A percentile compares a stretch with the other conserved stretches of the same genome.
phyloP scores from a whole-genome alignment of 352 stramenopile genomes.

The Poterioochromonas sp. region DNA sequence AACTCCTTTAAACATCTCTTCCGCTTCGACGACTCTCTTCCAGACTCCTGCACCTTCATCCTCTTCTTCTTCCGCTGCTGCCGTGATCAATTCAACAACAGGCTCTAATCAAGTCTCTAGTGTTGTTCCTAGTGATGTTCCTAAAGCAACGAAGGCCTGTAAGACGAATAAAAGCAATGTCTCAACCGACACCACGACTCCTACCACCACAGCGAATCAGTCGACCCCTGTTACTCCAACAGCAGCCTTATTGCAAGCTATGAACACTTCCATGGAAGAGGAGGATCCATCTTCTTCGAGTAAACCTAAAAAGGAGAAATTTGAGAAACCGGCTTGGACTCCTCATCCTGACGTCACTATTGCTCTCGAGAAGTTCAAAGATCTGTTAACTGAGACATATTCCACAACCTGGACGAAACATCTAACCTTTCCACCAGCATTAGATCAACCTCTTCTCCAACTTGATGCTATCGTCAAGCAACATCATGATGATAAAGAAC shows the following conservation, averaged over 20 bases:
- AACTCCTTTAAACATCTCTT: not conserved
- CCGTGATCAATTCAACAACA: not conserved
- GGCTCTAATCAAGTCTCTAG: not conserved
- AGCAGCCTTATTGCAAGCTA: not conserved
- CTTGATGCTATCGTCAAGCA: not conserved
- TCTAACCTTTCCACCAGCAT: not conserved
- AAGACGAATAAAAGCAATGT: not conserved
- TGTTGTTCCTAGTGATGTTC: no score
- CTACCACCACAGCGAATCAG: not conserved
- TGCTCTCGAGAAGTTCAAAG: constrained; percentile 5
- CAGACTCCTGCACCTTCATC: not conserved
- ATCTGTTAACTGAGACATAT: not conserved
- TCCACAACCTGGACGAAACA: not conserved
- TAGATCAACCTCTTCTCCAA: not conserved
- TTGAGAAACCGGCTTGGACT: not conserved
- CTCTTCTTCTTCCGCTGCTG: not conserved
- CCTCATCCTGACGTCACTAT: not conserved
- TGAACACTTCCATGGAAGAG: no score
- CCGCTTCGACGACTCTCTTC: not conserved
- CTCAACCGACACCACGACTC: not conserved
- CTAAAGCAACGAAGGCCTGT: no score
- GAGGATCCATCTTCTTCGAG: not conserved
- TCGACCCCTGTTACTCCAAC: not conserved
- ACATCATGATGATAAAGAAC: not conserved
- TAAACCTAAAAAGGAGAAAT: not conserved